Evolutionary conservation across 495 filamentous ascomycete species (phyloP).

Genomic region (Penicillium chermesinum): DNA sequence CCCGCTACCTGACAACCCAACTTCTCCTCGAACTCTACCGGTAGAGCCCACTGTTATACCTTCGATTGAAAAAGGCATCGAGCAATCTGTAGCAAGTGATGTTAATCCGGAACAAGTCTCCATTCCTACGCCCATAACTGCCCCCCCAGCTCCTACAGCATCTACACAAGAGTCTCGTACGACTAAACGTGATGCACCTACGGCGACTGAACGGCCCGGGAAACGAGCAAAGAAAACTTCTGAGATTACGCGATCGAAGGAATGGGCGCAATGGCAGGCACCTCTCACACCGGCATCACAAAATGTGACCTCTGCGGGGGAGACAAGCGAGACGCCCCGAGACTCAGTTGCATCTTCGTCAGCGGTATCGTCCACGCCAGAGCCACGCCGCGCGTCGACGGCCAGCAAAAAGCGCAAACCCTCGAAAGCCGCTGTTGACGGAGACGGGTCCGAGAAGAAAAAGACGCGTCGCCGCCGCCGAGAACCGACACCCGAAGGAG

Average conservation of each 20-base stretch:
- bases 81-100: background rate
- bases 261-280: background rate
- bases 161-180: background rate
- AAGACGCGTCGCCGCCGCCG: constrained; percentile 33
- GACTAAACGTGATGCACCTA: background rate
- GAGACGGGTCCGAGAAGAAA: constrained; percentile 25
- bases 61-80: constrained; percentile 14
- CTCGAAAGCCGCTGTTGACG: constrained; percentile 20
- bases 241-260: constrained; percentile 7
- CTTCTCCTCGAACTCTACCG: constrained; percentile 11
- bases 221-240: constrained; percentile 20
- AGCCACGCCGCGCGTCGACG: constrained; percentile 9
- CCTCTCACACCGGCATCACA: constrained; percentile 9
- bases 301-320: constrained; percentile 7
- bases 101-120: background rate
- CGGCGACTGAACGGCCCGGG: background rate
- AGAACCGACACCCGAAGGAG: constrained; percentile 68
- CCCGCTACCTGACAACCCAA: constrained; percentile 9
- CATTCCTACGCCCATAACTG: background rate
- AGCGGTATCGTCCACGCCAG: constrained; percentile 12
- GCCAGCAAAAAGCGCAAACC: constrained; percentile 26
- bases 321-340: constrained; percentile 6
- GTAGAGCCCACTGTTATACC: constrained; percentile 6
- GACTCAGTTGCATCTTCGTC: constrained; percentile 2
- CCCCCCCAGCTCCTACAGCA: background rate